Base-by-base conservation (phyloP, 768 basidiomycete genomes). In the Agaricus subrufescens region DNA sequence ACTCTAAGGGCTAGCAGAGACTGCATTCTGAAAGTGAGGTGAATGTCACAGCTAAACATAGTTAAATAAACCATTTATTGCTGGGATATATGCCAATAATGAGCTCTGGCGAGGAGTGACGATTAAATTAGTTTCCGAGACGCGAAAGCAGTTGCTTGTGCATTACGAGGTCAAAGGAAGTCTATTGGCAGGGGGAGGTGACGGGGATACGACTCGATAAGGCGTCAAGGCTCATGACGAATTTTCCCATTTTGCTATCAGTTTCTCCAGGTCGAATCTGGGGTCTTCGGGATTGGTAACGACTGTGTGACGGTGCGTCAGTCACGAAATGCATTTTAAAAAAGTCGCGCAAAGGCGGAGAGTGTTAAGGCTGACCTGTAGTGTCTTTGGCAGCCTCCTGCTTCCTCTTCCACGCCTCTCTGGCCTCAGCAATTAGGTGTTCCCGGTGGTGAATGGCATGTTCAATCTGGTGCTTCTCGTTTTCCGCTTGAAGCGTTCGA, bases 281-380 rank as follows among this genome's bases (percentile, higher is more conserved):
- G 96, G 93, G 73, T 98, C 87, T 64, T 98, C 96, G 42, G 94
- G 91, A 78, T 99, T 85, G 61, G 93, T 89, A 61, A 97, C 77
- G 62, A 96, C 94, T 95, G 71, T 39, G 52, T 46, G 52, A 60
- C 56, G 52, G 47, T 49, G 26, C 38, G 23, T 48, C 34, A 50
- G 43, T 44, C 57, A 25, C 50, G 26, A 38, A 11, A 39, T 23
- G 43, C 42, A 47, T 37, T 47, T 46, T 29, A 55, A 30, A 40
- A 43, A 15, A 29, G 34, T 34, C 34, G 11, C 11, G 40, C 19
- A 56, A 46, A 47, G 52, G 47, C 34, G 54, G 44, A 57, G 39
- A 58, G 58, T 45, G 19, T 40, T 47, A 14, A 29, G 27, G 3
- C 84, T 77, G 69, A 90, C 88, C 71, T 66, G 77, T 78, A 56